phyloP scores from a whole-genome alignment of 169 alveolate species.

The Cryptosporidium bovis region DNA sequence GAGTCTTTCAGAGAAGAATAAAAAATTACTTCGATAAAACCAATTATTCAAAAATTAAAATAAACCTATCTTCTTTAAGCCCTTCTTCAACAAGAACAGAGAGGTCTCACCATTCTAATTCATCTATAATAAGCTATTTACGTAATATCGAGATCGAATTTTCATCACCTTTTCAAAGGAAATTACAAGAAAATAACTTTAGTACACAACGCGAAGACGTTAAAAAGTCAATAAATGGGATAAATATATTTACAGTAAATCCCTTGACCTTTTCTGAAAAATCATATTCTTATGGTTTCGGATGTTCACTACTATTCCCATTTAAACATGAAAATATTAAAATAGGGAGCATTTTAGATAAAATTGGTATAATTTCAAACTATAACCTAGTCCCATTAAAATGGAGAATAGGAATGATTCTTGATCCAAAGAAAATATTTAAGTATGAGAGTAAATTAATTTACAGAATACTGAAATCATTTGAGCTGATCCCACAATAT shows the following conservation, averaged over 20 bases:
- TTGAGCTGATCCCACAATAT: slow-evolving; percentile 6
- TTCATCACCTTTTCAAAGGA: too few species aligned
- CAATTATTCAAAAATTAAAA: too few species aligned
- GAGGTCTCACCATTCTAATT: not conserved
- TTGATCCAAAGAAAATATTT: slow-evolving; percentile 43
- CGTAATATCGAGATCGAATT: too few species aligned
- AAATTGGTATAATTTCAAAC: slow-evolving; percentile 32
- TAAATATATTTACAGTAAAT: not conserved
- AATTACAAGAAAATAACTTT: not conserved
- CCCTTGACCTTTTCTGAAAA: slow-evolving; percentile 11
- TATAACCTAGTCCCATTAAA: not conserved
- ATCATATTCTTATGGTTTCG: slow-evolving; percentile 5
- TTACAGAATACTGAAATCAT: not conserved
- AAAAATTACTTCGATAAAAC: too few species aligned
- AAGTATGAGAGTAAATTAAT: not conserved
- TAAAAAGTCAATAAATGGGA: not conserved
- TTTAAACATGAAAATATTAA: not conserved
- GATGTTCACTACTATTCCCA: slow-evolving; percentile 10
- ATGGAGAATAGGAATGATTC: slow-evolving; percentile 35
- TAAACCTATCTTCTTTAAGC: too few species aligned
- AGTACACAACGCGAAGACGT: not conserved
- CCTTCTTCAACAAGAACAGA: too few species aligned
- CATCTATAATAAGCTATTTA: not conserved
- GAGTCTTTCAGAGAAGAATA: too few species aligned
- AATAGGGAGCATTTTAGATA: not conserved